Conservation (phyloP, 1,284 basidiomycete species). For the Pterulicium gracile region DNA sequence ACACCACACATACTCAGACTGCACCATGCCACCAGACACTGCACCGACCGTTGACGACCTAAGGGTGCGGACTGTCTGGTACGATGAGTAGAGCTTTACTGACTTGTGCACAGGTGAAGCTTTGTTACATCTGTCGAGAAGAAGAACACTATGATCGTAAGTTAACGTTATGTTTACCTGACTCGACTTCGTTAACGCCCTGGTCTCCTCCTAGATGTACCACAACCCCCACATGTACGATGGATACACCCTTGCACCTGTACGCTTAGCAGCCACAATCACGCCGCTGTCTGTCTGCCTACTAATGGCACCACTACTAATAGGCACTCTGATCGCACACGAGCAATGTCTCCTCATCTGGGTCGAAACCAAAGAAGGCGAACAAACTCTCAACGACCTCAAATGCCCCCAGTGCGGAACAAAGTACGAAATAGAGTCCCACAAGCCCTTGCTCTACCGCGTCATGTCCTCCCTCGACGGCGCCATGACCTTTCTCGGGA, state of each 20-base stretch:
- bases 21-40: background rate
- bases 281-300: too few relatives aligned
- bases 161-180: too few relatives aligned
- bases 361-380: conserved; percentile 58
- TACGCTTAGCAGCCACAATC: too few relatives aligned
- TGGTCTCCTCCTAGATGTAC: too few relatives aligned
- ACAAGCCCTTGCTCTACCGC: conserved; percentile 40
- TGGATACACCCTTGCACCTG: conserved; percentile 77
- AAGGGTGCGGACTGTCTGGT: too few relatives aligned
- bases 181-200: conserved; percentile 3
- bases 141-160: conserved; percentile 51
- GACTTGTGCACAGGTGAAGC: conserved; percentile 65
- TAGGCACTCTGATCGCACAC: conserved; percentile 61
- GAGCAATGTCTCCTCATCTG: conserved; percentile 67
- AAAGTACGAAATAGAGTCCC: conserved; percentile 53
- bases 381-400: conserved; percentile 44
- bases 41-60: background rate
- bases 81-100: too few relatives aligned
- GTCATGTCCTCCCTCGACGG: conserved; percentile 33
- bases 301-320: too few relatives aligned
- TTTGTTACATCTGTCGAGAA: conserved; percentile 71
- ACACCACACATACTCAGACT: too few relatives aligned
- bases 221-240: too few relatives aligned
- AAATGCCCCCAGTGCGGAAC: conserved; percentile 72
- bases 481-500: background rate